Base-by-base conservation (phyloP, 129 eudicot genomes). In the Rutidosis leptorrhynchoides region DNA sequence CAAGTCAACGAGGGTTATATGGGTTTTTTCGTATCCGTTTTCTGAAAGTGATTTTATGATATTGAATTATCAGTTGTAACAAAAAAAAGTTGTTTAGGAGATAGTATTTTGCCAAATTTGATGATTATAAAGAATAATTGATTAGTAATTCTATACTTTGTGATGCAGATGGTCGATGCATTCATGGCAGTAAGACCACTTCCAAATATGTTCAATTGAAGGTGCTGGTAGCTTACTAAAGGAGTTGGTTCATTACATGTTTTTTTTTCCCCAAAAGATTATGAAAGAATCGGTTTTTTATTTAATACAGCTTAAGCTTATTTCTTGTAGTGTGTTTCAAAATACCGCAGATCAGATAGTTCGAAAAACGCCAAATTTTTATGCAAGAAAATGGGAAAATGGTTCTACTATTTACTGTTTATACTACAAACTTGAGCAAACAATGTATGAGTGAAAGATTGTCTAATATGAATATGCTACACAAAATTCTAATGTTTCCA, bases 121-220 rank as follows among this genome's bases (percentile, higher is more conserved):
- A 40, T 37, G 30, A 40, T 12, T 4, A 14, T 6, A 0, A 0
- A 3, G 16, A 8, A 9, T 58, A 15, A 12, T 3, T 58, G 7
- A 6, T 27, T 12, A 27, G 7, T 15, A 26, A 3, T 43, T 25
- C 19, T 27, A 19, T 49, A 49, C 55, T 49, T 72, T 75, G 40
- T 37, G 67, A 23, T 76, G 70, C 89, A 90, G 97, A 87, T 87
- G 95, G 97, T 90, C 32, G 97, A 84, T 57, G 93, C 92, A 0
- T 90, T 90, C 81, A 90, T 87, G 97, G 97, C 97, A 0, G 90
- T 90, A n/a, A 77, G 97, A 71, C 95, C 95, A 15, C 87, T 90
- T 60, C 97, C 95, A 14, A 77, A 78, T 73, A 90, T 87, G 97
- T 90, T 90, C 65, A 77, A 52, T 77, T 87, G 64, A 88, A 70